Conservation (phyloP, 192 early-diverging fungal species). For the Entomortierella lignicola region DNA sequence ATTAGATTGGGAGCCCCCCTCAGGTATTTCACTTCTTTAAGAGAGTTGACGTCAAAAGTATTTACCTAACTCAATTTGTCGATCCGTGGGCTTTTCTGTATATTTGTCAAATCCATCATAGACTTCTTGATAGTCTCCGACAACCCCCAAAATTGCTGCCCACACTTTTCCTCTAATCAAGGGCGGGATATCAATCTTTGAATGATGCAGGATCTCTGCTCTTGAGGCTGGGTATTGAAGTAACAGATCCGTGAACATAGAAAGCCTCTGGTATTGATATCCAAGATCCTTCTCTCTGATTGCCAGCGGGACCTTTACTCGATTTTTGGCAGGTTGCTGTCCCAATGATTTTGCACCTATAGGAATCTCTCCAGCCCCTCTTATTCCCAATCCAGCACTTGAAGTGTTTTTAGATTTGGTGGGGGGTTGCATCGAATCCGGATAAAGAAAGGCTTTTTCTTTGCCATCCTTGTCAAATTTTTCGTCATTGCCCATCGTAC, state of each 20-base stretch:
- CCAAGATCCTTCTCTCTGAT: conserved; percentile 67
- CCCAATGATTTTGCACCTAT: conserved; percentile 22
- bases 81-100: conserved; percentile 62
- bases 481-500: conserved; percentile 28
- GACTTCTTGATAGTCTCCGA: conserved; percentile 62
- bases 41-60: background rate
- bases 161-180: conserved; percentile 72
- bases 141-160: conserved; percentile 71
- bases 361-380: background rate
- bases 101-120: conserved; percentile 68
- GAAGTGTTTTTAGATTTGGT: conserved; percentile 4
- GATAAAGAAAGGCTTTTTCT: conserved; percentile 47
- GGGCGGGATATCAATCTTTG: conserved; percentile 71
- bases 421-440: conserved; percentile 37
- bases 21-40: background rate
- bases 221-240: conserved; percentile 67
- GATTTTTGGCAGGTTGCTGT: conserved; percentile 28
- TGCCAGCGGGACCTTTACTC: conserved; percentile 59
- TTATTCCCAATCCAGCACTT: background rate
- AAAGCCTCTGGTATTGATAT: conserved; percentile 69
- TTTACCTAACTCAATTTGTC: conserved; percentile 62
- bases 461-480: conserved; percentile 1
- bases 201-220: conserved; percentile 67
- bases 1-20: background rate
- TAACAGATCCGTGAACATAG: conserved; percentile 65